A percentile compares a stretch with the other conserved stretches of the same genome.
Conservation (phyloP, 768 basidiomycete species). For the Serendipita sp. region DNA sequence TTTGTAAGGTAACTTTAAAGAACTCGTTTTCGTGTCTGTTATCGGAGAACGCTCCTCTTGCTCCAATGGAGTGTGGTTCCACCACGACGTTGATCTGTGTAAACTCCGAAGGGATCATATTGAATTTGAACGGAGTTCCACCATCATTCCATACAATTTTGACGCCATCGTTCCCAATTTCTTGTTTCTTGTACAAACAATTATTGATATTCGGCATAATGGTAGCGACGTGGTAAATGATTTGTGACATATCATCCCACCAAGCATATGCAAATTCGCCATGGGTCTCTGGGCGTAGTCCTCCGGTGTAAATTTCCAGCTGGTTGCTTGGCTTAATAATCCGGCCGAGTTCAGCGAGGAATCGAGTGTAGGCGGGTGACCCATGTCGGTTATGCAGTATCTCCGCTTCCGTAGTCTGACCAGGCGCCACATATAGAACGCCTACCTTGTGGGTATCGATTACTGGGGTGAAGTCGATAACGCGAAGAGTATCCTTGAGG, state of each 20-base stretch:
- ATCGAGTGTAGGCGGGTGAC: slow-evolving; percentile 86
- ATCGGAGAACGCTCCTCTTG: slow-evolving; percentile 72
- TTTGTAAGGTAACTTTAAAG: slow-evolving; percentile 87
- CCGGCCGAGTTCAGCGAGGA: slow-evolving; percentile 76
- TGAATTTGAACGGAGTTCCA: slow-evolving; percentile 73
- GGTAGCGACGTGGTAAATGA: slow-evolving; percentile 89
- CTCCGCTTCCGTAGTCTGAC: slow-evolving; percentile 67
- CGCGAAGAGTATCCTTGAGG: slow-evolving; percentile 41
- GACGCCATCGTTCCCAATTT: slow-evolving; percentile 94
- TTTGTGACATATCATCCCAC: slow-evolving; percentile 96
- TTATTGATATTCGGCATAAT: slow-evolving; percentile 70
- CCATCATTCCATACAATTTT: slow-evolving; percentile 98
- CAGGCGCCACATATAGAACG: slow-evolving; percentile 87
- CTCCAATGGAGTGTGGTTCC: slow-evolving; percentile 76
- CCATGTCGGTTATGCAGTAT: slow-evolving; percentile 85
- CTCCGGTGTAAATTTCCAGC: slow-evolving; percentile 83
- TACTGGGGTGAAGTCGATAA: slow-evolving; percentile 73
- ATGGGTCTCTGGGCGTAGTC: slow-evolving; percentile 78
- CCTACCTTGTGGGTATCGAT: slow-evolving; percentile 97
- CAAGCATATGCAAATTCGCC: slow-evolving; percentile 96
- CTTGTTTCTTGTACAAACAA: slow-evolving; percentile 57
- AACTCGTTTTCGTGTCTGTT: slow-evolving; percentile 82
- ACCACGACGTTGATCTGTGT: slow-evolving; percentile 97
- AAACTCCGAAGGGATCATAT: slow-evolving; percentile 84
- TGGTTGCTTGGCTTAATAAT: slow-evolving; percentile 81